Conservation (phyloP, 306 rosid species). For the Pyrus pyrifolia region DNA sequence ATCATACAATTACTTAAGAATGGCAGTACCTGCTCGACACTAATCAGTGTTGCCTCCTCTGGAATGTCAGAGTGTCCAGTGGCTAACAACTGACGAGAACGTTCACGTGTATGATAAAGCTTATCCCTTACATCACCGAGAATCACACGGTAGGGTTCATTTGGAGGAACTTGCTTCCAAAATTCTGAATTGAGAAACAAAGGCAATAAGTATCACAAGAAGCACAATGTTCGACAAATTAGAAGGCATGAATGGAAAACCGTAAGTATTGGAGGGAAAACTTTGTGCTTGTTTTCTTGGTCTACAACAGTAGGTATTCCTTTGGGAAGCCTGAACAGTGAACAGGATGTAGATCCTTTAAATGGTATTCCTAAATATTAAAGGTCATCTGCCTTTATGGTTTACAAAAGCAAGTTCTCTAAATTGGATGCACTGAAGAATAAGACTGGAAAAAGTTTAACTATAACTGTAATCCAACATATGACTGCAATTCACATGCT, state of each 20-base stretch:
- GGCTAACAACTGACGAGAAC: constrained; percentile 80
- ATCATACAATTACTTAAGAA: constrained; percentile 1
- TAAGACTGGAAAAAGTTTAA: neutral
- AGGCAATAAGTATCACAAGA: constrained; percentile 9
- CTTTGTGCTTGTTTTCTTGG: neutral
- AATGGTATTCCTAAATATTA: neutral
- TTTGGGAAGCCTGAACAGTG: neutral
- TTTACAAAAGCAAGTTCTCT: neutral
- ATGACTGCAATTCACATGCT: neutral
- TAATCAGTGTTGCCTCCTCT: constrained; percentile 75
- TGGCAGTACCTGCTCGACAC: constrained; percentile 65
- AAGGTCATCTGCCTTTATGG: neutral
- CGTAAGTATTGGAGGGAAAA: neutral
- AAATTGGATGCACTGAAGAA: neutral
- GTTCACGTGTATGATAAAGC: constrained; percentile 94
- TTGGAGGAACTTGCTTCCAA: constrained; percentile 85
- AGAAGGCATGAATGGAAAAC: neutral
- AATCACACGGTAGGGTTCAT: constrained; percentile 89
- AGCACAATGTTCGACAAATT: neutral
- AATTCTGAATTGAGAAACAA: constrained; percentile 47
- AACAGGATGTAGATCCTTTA: neutral
- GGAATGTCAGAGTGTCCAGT: constrained; percentile 82
- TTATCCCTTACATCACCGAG: constrained; percentile 91
- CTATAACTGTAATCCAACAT: neutral
- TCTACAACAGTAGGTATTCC: neutral